Evolutionary conservation across 495 filamentous ascomycete species (phyloP).

Genomic region (Podospora comata): DNA sequence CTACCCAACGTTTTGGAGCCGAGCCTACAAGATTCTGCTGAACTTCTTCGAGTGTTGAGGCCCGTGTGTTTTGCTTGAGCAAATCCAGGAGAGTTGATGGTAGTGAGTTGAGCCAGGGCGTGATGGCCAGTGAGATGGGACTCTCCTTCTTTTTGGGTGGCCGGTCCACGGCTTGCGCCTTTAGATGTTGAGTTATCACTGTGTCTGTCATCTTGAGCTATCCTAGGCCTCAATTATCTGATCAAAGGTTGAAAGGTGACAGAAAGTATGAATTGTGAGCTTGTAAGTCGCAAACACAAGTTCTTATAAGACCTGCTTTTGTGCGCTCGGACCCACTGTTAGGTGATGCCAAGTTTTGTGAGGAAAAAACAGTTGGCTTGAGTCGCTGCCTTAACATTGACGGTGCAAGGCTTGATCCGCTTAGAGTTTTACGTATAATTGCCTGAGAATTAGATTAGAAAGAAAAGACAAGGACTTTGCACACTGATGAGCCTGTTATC

Average conservation of each 20-base stretch:
- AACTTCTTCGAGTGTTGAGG: not conserved
- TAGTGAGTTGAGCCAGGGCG: conserved; percentile 28
- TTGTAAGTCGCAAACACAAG: not conserved
- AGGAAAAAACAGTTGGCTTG: not conserved
- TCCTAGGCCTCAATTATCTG: not conserved
- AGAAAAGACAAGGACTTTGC: too few relatives aligned
- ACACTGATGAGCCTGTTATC: too few relatives aligned
- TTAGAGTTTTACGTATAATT: too few relatives aligned
- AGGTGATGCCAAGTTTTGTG: not conserved
- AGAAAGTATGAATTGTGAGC: not conserved
- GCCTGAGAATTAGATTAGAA: too few relatives aligned
- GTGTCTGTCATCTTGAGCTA: not conserved
- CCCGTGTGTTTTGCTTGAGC: not conserved
- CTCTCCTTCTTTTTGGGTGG: conserved; percentile 25
- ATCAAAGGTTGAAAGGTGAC: not conserved
- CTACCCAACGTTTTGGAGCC: conserved; percentile 62
- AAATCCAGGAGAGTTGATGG: conserved; percentile 1
- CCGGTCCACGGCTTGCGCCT: not conserved
- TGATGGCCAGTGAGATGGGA: conserved; percentile 33
- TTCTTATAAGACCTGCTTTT: not conserved
- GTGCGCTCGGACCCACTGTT: not conserved
- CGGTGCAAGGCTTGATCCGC: not conserved
- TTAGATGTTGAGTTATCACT: not conserved
- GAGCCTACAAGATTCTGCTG: conserved; percentile 31
- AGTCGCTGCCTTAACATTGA: not conserved